A percentile compares a stretch with the other conserved stretches of the same genome.
Conservation (phyloP, 345 rosid genomes). For the Gossypium thurberi region DNA sequence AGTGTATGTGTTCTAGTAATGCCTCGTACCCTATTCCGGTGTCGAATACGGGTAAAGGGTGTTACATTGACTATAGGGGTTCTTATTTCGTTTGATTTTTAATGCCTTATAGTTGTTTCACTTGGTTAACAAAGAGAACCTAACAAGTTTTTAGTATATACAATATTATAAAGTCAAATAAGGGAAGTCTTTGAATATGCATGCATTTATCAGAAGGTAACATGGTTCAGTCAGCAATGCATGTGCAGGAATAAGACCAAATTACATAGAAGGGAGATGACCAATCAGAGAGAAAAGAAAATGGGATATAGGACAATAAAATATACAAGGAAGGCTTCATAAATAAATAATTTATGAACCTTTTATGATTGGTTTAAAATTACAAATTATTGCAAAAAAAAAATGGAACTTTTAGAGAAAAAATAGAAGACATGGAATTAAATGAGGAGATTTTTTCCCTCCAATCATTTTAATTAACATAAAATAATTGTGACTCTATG, state of each 20-base stretch:
- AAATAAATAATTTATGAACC: slow-evolving; percentile 10
- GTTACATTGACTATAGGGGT: slow-evolving; percentile 15
- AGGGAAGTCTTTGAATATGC: slow-evolving; percentile 35
- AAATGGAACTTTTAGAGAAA: not conserved
- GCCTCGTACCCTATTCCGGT: too few species aligned
- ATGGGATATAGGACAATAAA: slow-evolving; percentile 3
- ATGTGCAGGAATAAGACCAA: slow-evolving; percentile 42
- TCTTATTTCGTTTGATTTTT: slow-evolving; percentile 25
- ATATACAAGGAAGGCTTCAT: not conserved
- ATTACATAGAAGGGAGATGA: slow-evolving; percentile 10
- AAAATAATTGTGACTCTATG: not conserved
- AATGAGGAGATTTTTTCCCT: not conserved
- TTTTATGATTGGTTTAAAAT: slow-evolving; percentile 8
- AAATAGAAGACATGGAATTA: not conserved
- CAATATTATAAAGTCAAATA: slow-evolving; percentile 38
- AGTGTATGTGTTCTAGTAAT: too few species aligned
- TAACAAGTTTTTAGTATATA: slow-evolving; percentile 16
- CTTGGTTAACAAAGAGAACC: slow-evolving; percentile 50
- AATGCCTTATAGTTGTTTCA: slow-evolving; percentile 23
- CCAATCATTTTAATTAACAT: not conserved
- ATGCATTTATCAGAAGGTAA: slow-evolving; percentile 56
- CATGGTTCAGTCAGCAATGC: slow-evolving; percentile 61
- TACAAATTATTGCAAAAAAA: not conserved
- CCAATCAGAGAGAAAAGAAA: slow-evolving; percentile 11
- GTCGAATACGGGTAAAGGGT: too few species aligned